Evolutionary conservation across 2,329 filamentous ascomycete species (phyloP).

Genomic region (Coleophoma cylindrospora): DNA sequence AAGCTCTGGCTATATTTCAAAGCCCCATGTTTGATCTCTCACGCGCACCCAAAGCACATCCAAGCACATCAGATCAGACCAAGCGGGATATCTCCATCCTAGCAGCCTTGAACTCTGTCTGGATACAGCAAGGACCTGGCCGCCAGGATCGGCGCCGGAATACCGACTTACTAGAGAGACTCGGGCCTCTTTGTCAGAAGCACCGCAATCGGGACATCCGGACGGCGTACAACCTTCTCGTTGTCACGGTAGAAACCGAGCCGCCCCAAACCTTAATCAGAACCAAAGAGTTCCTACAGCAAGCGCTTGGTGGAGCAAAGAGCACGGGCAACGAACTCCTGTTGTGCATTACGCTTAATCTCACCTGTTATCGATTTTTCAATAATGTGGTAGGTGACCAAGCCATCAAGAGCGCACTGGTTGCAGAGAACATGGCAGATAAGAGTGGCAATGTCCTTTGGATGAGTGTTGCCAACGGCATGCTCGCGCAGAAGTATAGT

Average conservation of each 20-base stretch:
- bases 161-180: constrained; percentile 54
- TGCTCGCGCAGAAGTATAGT: constrained; percentile 72
- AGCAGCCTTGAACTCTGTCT: constrained; percentile 61
- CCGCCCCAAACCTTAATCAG: constrained; percentile 65
- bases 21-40: constrained; percentile 53
- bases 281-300: constrained; percentile 73
- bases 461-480: constrained; percentile 76
- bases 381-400: constrained; percentile 64
- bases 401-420: constrained; percentile 69
- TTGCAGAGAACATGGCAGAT: constrained; percentile 62
- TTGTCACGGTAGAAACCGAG: constrained; percentile 60
- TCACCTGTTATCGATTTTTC: constrained; percentile 73
- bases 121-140: constrained; percentile 63
- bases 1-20: constrained; percentile 63
- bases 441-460: constrained; percentile 68
- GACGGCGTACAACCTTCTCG: constrained; percentile 72
- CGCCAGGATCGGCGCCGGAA: constrained; percentile 55
- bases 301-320: constrained; percentile 65
- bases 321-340: constrained; percentile 71
- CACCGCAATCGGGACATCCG: constrained; percentile 72
- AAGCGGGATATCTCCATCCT: constrained; percentile 63
- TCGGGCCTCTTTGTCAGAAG: constrained; percentile 62
- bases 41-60: constrained; percentile 25
- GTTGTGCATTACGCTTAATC: constrained; percentile 75
- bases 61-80: constrained; percentile 39